phyloP scores from a whole-genome alignment of 2,329 filamentous ascomycete genomes.

The Scleromitrula shiraiana region DNA sequence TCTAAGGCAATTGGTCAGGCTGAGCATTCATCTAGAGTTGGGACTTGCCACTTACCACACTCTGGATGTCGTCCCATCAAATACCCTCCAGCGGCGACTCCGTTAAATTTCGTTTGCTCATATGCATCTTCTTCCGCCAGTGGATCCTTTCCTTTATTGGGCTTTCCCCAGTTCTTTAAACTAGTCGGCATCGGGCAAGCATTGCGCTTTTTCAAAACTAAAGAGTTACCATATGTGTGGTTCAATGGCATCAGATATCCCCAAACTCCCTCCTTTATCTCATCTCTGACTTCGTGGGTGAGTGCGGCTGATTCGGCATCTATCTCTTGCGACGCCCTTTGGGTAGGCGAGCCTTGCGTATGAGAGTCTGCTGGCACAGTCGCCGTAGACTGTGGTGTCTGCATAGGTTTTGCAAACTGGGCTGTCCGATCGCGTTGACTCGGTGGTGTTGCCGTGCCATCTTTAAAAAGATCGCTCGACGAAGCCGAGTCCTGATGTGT shows the following conservation, averaged over 20 bases:
- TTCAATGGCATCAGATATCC: conserved; percentile 86
- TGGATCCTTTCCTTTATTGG: conserved; percentile 39
- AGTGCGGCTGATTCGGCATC: conserved; percentile 38
- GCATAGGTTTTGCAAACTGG: too few species aligned
- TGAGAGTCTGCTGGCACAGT: too few species aligned
- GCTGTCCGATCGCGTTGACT: conserved; percentile 47
- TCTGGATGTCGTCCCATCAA: conserved; percentile 88
- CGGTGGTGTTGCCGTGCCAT: conserved; percentile 63
- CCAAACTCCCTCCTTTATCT: conserved; percentile 73
- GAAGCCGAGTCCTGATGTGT: conserved; percentile 60
- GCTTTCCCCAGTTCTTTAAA: conserved; percentile 34
- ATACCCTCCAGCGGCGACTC: conserved; percentile 70
- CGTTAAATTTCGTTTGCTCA: conserved; percentile 53
- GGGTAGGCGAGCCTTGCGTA: too few species aligned
- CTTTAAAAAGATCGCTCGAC: conserved; percentile 52
- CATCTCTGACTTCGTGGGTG: conserved; percentile 80
- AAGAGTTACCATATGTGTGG: conserved; percentile 54
- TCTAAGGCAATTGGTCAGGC: conserved; percentile 37
- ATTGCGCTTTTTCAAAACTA: conserved; percentile 69
- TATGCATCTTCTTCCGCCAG: conserved; percentile 51
- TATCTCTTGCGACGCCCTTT: too few species aligned
- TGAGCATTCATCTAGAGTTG: neutral
- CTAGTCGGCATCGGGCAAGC: conserved; percentile 56
- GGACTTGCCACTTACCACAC: conserved; percentile 58
- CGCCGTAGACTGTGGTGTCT: too few species aligned